Evolutionary conservation across 2,329 filamentous ascomycete genomes (phyloP).

Genomic region (Ploettnerulaceae sp.): DNA sequence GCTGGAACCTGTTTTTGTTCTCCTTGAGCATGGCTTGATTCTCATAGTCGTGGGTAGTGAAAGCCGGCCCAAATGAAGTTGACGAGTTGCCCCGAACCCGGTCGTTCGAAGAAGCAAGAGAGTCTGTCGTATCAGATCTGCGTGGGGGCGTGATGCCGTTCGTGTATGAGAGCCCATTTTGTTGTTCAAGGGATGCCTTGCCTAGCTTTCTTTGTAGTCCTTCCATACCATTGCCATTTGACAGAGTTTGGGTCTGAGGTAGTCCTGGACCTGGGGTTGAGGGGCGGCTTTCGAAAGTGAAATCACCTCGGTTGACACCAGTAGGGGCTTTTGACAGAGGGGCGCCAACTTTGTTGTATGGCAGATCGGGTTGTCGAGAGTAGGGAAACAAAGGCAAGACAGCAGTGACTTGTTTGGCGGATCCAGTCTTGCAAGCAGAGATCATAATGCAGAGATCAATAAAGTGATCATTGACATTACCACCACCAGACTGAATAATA

Average conservation of each 20-base stretch:
- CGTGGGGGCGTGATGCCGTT: constrained; percentile 36
- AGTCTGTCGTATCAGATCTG: constrained; percentile 38
- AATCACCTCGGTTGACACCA: constrained; percentile 51
- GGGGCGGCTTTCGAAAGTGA: constrained; percentile 90
- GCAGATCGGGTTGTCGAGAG: constrained; percentile 90
- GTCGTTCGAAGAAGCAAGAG: constrained; percentile 34
- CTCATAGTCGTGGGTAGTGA: constrained; percentile 61
- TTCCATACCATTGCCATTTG: constrained; percentile 61
- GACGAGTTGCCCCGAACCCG: constrained; percentile 24
- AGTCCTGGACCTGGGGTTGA: constrained; percentile 73
- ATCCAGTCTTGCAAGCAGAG: constrained; percentile 94
- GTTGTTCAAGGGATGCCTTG: constrained; percentile 58
- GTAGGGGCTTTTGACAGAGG: constrained; percentile 68
- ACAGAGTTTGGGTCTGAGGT: constrained; percentile 54
- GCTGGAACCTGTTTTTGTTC: constrained; percentile 60
- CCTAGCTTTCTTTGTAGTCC: constrained; percentile 67
- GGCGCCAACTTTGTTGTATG: constrained; percentile 92
- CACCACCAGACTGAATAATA: constrained; percentile 91
- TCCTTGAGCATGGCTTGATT: constrained; percentile 49
- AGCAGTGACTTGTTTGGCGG: constrained; percentile 86
- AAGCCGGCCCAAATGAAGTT: constrained; percentile 32
- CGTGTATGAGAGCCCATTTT: constrained; percentile 39
- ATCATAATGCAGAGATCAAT: constrained; percentile 98
- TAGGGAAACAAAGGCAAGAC: constrained; percentile 96
- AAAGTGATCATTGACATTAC: constrained; percentile 91